phyloP scores from a whole-genome alignment of 805 yeast genomes.

The Tanozyma kutaoensis region DNA sequence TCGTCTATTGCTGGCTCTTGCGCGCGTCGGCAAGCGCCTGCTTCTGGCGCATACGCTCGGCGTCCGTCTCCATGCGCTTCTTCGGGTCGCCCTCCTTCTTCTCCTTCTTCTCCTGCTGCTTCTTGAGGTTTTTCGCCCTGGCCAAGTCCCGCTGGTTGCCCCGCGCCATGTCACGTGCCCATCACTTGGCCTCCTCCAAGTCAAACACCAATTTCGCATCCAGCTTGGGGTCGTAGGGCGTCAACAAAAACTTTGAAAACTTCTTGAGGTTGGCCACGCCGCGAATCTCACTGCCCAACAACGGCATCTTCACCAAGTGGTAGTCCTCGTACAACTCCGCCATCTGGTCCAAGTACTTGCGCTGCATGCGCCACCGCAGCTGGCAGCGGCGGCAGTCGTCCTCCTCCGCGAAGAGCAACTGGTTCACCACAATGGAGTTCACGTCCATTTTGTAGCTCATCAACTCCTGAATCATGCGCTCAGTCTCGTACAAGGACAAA shows the following conservation, averaged over 20 bases:
- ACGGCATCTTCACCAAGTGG: conserved; percentile 91
- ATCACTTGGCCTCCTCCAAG: conserved; percentile 36
- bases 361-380: conserved; percentile 92
- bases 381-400: conserved; percentile 83
- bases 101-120: conserved; percentile 47
- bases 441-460: conserved; percentile 93
- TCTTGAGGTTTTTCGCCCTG: conserved; percentile 76
- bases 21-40: conserved; percentile 37
- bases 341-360: conserved; percentile 89
- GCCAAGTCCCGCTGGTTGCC: conserved; percentile 96
- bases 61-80: conserved; percentile 79
- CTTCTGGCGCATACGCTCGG: conserved; percentile 79
- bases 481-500: conserved; percentile 91
- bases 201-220: conserved; percentile 42
- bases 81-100: conserved; percentile 76
- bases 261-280: conserved; percentile 77
- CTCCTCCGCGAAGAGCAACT: conserved; percentile 74
- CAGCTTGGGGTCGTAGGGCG: conserved; percentile 61
- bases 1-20: too few relatives aligned
- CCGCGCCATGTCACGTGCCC: conserved; percentile 93
- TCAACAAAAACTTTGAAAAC: conserved; percentile 69
- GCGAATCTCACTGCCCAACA: conserved; percentile 88
- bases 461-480: conserved; percentile 93
- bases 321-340: conserved; percentile 93
- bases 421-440: conserved; percentile 91